Evolutionary conservation across 2,329 filamentous ascomycete species (phyloP).

Genomic region (Myriosclerotinia duriaeana): DNA sequence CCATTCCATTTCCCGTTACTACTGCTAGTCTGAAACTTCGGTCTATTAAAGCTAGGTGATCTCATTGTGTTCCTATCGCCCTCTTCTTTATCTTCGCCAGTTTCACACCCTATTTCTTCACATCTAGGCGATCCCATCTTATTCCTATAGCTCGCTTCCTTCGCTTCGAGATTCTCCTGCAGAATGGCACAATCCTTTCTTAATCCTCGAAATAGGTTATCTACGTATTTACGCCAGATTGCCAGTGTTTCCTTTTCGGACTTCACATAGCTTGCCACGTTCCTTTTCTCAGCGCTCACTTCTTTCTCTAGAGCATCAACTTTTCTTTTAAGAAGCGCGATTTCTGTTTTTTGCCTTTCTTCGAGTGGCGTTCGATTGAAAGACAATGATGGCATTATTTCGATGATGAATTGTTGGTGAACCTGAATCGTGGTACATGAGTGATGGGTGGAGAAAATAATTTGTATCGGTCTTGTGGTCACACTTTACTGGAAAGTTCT

Average conservation of each 20-base stretch:
- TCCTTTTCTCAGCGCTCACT: background rate
- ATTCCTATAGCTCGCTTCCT: background rate
- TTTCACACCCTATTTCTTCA: background rate
- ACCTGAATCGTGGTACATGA: background rate
- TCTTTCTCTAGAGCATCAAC: background rate
- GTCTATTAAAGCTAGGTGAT: background rate
- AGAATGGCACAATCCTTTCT: background rate
- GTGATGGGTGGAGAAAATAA: background rate
- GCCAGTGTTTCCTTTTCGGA: background rate
- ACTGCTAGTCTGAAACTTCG: background rate
- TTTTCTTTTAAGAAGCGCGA: background rate
- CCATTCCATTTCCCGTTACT: background rate
- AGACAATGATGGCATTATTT: background rate
- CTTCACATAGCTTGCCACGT: conserved; percentile 1
- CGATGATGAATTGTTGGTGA: background rate
- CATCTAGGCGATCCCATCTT: background rate
- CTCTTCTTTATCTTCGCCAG: background rate
- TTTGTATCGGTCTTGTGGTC: background rate
- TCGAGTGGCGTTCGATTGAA: background rate
- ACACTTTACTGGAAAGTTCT: rapidly evolving
- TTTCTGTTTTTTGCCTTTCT: background rate
- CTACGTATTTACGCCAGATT: background rate
- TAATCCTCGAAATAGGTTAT: background rate
- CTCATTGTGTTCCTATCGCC: background rate
- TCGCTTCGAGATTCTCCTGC: background rate